Conservation (phyloP, 805 yeast genomes). For the Starmerella apicola region DNA sequence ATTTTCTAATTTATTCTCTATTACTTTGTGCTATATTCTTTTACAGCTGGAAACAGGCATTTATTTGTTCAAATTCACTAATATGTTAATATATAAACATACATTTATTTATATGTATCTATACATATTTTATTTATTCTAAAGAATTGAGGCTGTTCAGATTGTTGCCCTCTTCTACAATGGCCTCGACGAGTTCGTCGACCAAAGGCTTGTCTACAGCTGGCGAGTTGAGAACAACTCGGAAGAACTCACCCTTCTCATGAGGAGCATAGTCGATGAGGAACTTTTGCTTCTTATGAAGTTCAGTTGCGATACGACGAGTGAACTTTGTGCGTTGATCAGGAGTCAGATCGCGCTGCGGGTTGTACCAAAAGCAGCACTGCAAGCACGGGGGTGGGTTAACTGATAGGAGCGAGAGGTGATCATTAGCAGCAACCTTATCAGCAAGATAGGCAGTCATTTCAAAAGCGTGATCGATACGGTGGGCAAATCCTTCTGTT, state of each 20-base stretch:
- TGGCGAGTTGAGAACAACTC: conserved; percentile 76
- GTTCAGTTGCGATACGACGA: conserved; percentile 44
- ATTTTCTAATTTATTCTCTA: no score
- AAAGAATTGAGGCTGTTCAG: no score
- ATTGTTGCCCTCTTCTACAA: conserved; percentile 10
- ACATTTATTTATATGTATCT: conserved; percentile 2
- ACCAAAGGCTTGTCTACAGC: conserved; percentile 34
- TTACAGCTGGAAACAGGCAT: no score
- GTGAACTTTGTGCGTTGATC: conserved; percentile 43
- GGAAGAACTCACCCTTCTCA: conserved; percentile 63
- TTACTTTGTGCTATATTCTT: no score
- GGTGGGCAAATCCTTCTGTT: conserved; percentile 42
- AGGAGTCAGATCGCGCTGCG: conserved; percentile 28
- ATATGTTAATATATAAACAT: no score
- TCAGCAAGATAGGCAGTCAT: conserved; percentile 51
- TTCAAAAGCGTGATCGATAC: conserved; percentile 63
- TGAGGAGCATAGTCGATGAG: conserved; percentile 69
- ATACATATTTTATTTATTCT: no score
- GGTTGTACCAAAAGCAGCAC: conserved; percentile 67
- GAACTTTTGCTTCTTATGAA: conserved; percentile 54
- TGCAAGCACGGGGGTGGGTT: conserved; percentile 66
- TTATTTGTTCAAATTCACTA: no score
- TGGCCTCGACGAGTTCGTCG: conserved; percentile 33
- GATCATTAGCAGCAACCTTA: conserved; percentile 29
- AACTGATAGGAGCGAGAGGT: conserved; percentile 45